Base-by-base conservation (phyloP, 345 rosid genomes). In the Rhodamnia argentea region DNA sequence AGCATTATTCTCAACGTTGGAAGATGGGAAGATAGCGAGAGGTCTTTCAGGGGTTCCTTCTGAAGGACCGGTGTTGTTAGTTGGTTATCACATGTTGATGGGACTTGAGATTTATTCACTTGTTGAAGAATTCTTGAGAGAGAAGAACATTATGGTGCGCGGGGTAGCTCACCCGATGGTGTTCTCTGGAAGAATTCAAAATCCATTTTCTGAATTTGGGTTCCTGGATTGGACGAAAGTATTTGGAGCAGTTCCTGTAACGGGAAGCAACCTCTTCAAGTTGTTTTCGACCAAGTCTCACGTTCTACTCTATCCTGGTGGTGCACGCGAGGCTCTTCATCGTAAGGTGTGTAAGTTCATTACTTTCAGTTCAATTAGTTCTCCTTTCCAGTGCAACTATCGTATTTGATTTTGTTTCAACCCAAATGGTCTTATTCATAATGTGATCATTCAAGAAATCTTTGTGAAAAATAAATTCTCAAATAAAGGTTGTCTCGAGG, bases 241-340 rank as follows among this genome's bases (percentile, higher is more conserved):
- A 82, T 89, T 96, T 93, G 99, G 99, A n/a, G 93, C 95, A 54
- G 91, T 91, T 85, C 99, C 96, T 40, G 93, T 95, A 84, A 89
- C 96, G 12, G 92, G 88, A 86, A 87, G 90, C 82, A 93, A 91
- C 88, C 92, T 96, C 83, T 93, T 89, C 90, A 93, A 89, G 86
- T 93, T 96, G 87, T 85, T 96, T 44, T 90, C 95, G 55, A 88
- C 95, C 58, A 94, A 93, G 59, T 90, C 96, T 85, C 95, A 95
- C 88, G 92, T 89, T 87, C 85, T 95, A 42, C 89, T 95, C 76
- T 95, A 94, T 88, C 98, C 99, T 7, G 98, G 99, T 85, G 98
- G 99, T 70, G 86, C 87, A 70, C 96, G 96, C 2, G 99, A 96
- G 90, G 96, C 96, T 89, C 89, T 90, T 82, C 98, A 96, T 75